Base-by-base conservation (phyloP, 495 filamentous ascomycete species). In the Aspergillus nanangensis region DNA sequence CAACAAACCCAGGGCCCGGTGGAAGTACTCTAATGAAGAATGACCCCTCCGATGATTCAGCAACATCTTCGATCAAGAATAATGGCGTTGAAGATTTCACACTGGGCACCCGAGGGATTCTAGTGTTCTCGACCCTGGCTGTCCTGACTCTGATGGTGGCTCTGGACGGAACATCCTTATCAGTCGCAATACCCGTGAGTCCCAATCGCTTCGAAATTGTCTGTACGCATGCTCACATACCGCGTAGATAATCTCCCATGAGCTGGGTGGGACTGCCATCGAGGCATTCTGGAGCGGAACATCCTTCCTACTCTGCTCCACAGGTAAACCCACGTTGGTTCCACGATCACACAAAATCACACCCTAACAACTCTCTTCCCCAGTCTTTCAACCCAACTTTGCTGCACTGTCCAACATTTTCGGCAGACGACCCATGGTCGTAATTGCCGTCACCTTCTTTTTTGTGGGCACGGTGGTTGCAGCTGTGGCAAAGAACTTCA, bases 141-240 rank as follows among this genome's bases (percentile, higher is more conserved):
- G 65, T 81, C 5, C 69, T 86, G 38, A 76, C 76, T 2, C 60
- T 87, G 18, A 79, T 81, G 63, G 79, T 78, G 1, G 79, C 84
- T 9, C 63, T 88, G 20, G 85, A 89, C 57, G 81, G 80, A 2
- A 87, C 85, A 2, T 83, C 79, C 4, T 67, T 88, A 14, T 79
- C 77, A 14, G 81, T 87, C n/a, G 85, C 85, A 13, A 57, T 88
- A 29, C 83, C 85, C 1, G 78, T 81, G 25, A 29, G 63, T 57
- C 14, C 10, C 44, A 5, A 4, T 39, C 37, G 13, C 2, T 11
- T 4, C 9, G 9, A 1, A 4, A n/a, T 3, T 8, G 0, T 9
- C 5, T 2, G 4, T 13, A 18, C n/a, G 13, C 4, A 5, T 29
- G 7, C 5, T 7, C 10, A 43, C 39, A 29, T 29, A 11, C 4